phyloP scores from a whole-genome alignment of 2,329 filamentous ascomycete species.

The Apiospora marii region DNA sequence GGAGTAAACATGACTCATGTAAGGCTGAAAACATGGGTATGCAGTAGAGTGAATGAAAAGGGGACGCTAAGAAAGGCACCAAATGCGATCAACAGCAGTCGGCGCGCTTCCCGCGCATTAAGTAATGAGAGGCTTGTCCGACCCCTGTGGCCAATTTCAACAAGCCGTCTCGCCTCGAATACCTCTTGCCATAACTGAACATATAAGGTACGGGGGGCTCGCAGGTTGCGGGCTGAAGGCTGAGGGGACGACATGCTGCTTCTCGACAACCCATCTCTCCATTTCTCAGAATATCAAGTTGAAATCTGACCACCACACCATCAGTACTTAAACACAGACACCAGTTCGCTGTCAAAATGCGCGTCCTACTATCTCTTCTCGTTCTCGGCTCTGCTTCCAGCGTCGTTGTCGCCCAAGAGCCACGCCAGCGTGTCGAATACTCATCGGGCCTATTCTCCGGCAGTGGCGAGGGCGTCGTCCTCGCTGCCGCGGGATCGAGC shows the following conservation, averaged over 20 bases:
- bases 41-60: neutral
- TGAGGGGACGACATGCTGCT: neutral
- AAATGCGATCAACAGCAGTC: neutral
- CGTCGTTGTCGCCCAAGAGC: neutral
- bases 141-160: neutral
- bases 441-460: neutral
- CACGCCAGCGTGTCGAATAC: constrained; percentile 8
- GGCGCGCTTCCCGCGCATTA: neutral
- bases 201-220: neutral
- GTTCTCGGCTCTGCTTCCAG: neutral
- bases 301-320: neutral
- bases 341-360: neutral
- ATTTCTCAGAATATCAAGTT: neutral
- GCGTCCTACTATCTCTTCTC: neutral
- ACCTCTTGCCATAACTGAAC: neutral
- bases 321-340: neutral
- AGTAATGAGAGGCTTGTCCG: neutral
- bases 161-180: neutral
- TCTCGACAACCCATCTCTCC: neutral
- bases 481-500: neutral
- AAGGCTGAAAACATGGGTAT: neutral
- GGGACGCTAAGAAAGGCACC: neutral
- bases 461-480: neutral
- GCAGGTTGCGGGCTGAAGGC: neutral
- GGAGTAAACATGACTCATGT: neutral